Base-by-base conservation (phyloP, 768 basidiomycete species). In the Leccinum disarticulatum region DNA sequence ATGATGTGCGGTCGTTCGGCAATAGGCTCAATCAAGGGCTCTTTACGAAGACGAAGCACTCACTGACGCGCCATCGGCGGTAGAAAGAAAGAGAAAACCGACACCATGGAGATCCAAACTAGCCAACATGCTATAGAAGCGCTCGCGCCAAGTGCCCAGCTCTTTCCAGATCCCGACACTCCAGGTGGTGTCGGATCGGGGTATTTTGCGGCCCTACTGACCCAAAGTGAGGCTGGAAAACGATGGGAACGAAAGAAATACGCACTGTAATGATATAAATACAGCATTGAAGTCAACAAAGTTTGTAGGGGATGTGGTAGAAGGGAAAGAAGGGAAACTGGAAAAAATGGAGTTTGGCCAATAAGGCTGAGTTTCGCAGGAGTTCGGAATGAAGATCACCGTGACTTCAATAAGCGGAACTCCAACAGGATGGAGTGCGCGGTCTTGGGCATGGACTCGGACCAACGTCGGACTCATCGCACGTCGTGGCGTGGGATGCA, bases 261-360 rank as follows among this genome's bases (percentile, higher is more conserved):
- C 93, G 77, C 69, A 94, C 92, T 93, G 86, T 47, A 93, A 70
- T 66, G 95, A 73, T 65, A 93, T 86, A 76, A 86, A 95, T 64
- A 88, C 86, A 65, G 87, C 86, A 72, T 95, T 94, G 73, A 94
- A 93, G 69, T 96, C 94, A 71, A 95, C 86, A 69, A 89, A 95
- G 1, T 86, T 72, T 94, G 92, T 8, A 91, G 70, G 28, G 85
- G 84, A 92, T 75, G 69, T 91, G 87, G 19, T 83, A 85, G 70
- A 93, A 85, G 7, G 84, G 80, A 62, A 92, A 71, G 15, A 92
- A 43, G n/a, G 88, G 88, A 70, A 84, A 86, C 35, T 88, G 68
- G 67, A 83, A 87, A 73, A 31, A 31, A 31, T 31, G 31, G 31
- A 31, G 31, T 31, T 31, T 31, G 31, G 31, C 31, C 31, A 11